A percentile compares a stretch with the other conserved stretches of the same genome.
These are phyloP conservation scores for Aspergillus panamensis DNA, from an alignment of 495 filamentous ascomycete genomes.

Conservation along the genomic window DNA sequence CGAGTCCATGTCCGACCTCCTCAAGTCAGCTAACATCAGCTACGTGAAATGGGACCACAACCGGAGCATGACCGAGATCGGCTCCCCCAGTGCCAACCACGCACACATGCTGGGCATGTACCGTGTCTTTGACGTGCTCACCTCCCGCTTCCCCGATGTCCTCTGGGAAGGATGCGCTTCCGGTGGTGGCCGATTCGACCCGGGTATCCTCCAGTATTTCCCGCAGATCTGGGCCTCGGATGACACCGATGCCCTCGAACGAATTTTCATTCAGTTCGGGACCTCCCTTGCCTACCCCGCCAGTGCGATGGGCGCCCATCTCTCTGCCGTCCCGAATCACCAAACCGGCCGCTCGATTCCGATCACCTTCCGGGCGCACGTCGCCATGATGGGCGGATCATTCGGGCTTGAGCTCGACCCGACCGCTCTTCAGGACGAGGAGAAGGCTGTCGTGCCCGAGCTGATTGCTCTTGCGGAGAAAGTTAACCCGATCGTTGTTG, in stretches of 20 bases:
- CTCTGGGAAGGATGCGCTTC: constrained; percentile 57
- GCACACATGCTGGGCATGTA: constrained; percentile 55
- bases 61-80: constrained; percentile 49
- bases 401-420: constrained; percentile 55
- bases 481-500: constrained; percentile 49
- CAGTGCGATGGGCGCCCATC: constrained; percentile 54
- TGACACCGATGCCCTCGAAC: constrained; percentile 51
- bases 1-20: constrained; percentile 39
- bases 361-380: constrained; percentile 49
- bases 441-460: constrained; percentile 42
- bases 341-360: constrained; percentile 47
- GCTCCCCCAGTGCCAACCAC: constrained; percentile 46
- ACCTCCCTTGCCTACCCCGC: constrained; percentile 53
- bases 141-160: constrained; percentile 49
- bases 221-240: constrained; percentile 58
- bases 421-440: constrained; percentile 36
- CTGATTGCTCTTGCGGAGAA: constrained; percentile 46
- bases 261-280: constrained; percentile 53
- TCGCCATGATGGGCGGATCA: constrained; percentile 57
- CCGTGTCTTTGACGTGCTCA: constrained; percentile 50
- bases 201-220: constrained; percentile 54
- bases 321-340: constrained; percentile 52
- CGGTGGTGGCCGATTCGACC: constrained; percentile 53
- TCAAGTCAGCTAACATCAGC: constrained; percentile 45
- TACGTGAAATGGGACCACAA: constrained; percentile 62